phyloP scores from a whole-genome alignment of 2,329 filamentous ascomycete species.

The Phaeosphaeria sp. region DNA sequence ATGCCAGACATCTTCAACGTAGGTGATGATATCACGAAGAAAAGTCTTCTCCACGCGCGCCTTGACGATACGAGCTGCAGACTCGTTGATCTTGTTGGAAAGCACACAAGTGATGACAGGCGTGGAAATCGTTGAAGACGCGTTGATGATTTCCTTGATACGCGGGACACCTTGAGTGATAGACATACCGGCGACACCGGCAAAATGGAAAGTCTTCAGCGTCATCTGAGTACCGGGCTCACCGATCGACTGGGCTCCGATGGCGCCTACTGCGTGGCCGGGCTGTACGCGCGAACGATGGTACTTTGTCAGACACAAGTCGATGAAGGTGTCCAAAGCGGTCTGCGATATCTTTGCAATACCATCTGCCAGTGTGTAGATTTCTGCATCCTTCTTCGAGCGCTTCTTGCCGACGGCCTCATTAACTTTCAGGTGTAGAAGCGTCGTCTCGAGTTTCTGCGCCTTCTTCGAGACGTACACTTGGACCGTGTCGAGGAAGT shows the following conservation, averaged over 20 bases:
- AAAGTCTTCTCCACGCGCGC: slow-evolving; percentile 95
- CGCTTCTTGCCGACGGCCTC: slow-evolving; percentile 19
- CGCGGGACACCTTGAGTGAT: slow-evolving; percentile 98
- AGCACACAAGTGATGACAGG: slow-evolving; percentile 90
- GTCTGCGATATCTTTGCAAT: slow-evolving; percentile 82
- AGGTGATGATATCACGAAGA: slow-evolving; percentile 79
- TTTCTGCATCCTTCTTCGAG: slow-evolving; percentile 43
- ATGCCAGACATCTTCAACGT: slow-evolving; percentile 90
- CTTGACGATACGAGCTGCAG: slow-evolving; percentile 89
- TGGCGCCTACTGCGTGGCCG: slow-evolving; percentile 92
- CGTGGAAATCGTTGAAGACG: slow-evolving; percentile 90
- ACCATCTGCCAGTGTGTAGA: slow-evolving; percentile 61
- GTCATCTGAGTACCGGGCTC: slow-evolving; percentile 99
- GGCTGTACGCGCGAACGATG: slow-evolving; percentile 90
- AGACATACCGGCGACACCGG: slow-evolving; percentile 98
- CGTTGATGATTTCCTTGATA: slow-evolving; percentile 99
- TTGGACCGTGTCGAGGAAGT: slow-evolving; percentile 80
- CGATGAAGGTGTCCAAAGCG: slow-evolving; percentile 78
- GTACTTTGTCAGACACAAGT: slow-evolving; percentile 86
- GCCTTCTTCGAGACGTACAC: slow-evolving; percentile 72
- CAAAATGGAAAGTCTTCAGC: slow-evolving; percentile 99
- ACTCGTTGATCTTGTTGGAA: slow-evolving; percentile 74
- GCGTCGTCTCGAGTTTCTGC: slow-evolving; percentile 63
- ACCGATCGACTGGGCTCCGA: slow-evolving; percentile 96
- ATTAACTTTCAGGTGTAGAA: slow-evolving; percentile 34